Conservation (phyloP, 257 asterid genomes). For the Scutellaria baicalensis region DNA sequence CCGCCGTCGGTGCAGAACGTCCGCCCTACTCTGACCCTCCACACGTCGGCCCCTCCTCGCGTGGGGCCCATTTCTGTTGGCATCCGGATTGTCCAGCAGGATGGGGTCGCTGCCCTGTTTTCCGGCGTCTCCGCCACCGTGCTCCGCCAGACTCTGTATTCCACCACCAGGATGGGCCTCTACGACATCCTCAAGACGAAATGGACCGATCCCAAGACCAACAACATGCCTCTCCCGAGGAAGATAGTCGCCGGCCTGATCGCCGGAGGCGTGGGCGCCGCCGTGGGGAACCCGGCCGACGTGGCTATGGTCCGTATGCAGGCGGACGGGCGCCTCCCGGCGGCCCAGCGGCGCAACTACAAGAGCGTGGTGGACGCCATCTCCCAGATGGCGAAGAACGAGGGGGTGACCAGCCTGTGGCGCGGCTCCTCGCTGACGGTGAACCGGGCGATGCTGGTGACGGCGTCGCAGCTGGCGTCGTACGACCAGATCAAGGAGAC, state of each 20-base stretch:
- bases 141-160: conserved; percentile 82
- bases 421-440: conserved; percentile 90
- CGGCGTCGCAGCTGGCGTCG: conserved; percentile 83
- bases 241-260: conserved; percentile 71
- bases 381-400: conserved; percentile 55
- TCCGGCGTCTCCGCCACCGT: conserved; percentile 96
- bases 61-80: conserved; percentile 69
- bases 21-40: conserved; percentile 66
- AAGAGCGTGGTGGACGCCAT: conserved; percentile 87
- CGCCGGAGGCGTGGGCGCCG: conserved; percentile 90
- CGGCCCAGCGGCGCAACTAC: conserved; percentile 66
- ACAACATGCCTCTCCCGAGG: conserved; percentile 39
- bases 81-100: conserved; percentile 57
- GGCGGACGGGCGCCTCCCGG: conserved; percentile 89
- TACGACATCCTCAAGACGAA: conserved; percentile 63
- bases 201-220: conserved; percentile 64
- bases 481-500: conserved; percentile 75
- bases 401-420: conserved; percentile 81
- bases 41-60: conserved; percentile 30
- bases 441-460: conserved; percentile 90
- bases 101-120: conserved; percentile 60
- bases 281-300: conserved; percentile 90
- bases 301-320: conserved; percentile 97
- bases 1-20: conserved; percentile 30
- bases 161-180: conserved; percentile 90